Conservation (phyloP, 2,329 filamentous ascomycete species). For the Mycocentrospora acerina region DNA sequence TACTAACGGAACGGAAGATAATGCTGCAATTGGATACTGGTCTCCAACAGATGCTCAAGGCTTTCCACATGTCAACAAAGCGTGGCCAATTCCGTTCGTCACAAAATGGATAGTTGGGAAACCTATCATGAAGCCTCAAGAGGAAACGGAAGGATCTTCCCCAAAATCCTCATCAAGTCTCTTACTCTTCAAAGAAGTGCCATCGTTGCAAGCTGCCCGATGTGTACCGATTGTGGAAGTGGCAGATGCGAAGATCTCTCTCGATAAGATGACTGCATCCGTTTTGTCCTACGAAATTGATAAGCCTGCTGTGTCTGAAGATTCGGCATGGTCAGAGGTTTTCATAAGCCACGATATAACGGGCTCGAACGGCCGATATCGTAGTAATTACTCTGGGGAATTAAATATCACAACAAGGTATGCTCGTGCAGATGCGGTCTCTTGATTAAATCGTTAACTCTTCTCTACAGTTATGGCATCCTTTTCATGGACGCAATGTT, state of each 20-base stretch:
- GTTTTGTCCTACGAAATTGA: conserved; percentile 11
- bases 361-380: neutral
- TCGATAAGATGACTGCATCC: conserved; percentile 6
- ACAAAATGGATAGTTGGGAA: conserved; percentile 13
- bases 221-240: conserved; percentile 16
- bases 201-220: conserved; percentile 13
- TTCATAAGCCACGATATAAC: conserved; percentile 6
- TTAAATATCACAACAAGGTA: conserved; percentile 9
- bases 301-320: neutral
- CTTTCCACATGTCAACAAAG: conserved; percentile 4
- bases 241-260: conserved; percentile 8
- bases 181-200: conserved; percentile 9
- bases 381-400: conserved; percentile 1
- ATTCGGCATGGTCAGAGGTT: conserved; percentile 12
- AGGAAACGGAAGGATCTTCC: neutral
- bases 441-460: too few relatives aligned
- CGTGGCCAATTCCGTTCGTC: conserved; percentile 9
- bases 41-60: conserved; percentile 4
- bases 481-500: conserved; percentile 15
- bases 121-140: neutral
- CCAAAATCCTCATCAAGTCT: neutral
- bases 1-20: conserved; percentile 3
- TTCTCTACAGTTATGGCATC: conserved; percentile 6
- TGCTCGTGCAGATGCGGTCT: too few relatives aligned
- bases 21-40: conserved; percentile 15